Percentiles rank a stretch among this genome's conserved stretches.
These are phyloP conservation scores for Closterium sp. DNA, from an alignment of 139 green algal species.

Conservation along the genomic window DNA sequence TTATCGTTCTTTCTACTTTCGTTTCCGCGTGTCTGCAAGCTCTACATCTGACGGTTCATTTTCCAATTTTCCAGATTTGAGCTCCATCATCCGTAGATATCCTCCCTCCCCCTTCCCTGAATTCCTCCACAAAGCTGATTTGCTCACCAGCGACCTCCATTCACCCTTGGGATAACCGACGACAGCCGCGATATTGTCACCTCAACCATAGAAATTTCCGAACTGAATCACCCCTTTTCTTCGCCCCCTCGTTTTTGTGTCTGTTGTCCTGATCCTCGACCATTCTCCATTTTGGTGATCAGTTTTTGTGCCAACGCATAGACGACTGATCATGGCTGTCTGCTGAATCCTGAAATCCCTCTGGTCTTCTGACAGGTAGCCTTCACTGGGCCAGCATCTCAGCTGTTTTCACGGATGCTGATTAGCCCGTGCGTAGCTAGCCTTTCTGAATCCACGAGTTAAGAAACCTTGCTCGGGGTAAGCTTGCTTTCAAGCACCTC, in stretches of 20 bases:
- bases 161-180: neutral
- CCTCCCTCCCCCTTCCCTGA: neutral
- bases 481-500: neutral
- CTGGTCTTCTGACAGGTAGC: neutral
- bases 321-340: neutral
- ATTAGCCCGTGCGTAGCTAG: neutral
- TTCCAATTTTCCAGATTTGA: neutral
- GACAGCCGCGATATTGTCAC: neutral
- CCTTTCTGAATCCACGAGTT: neutral
- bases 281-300: neutral
- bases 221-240: neutral
- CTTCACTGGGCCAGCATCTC: neutral
- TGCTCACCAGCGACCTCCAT: neutral
- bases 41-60: neutral
- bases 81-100: neutral
- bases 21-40: neutral
- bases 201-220: neutral
- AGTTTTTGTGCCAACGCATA: neutral
- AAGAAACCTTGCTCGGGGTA: too few species aligned
- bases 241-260: neutral
- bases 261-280: neutral
- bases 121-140: neutral
- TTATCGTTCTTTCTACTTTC: neutral
- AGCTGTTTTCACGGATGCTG: neutral
- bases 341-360: neutral